Percentiles rank a stretch among this genome's conserved stretches.
Evolutionary conservation across 441 rosid genomes (phyloP).

Genomic region (Adansonia gregorii): DNA sequence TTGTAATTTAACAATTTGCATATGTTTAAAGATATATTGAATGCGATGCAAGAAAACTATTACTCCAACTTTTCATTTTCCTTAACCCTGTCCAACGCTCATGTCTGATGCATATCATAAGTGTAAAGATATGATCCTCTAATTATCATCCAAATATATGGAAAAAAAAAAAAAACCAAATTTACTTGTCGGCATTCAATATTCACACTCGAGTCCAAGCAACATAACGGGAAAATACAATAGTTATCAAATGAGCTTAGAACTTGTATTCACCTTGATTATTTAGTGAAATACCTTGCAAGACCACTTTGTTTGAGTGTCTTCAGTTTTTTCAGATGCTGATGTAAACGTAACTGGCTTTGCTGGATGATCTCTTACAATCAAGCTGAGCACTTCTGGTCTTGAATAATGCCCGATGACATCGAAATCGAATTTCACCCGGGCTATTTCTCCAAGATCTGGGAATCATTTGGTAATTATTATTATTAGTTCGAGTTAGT

Average conservation of each 20-base stretch:
- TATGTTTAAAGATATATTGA: neutral
- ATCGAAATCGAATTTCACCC: conserved; percentile 88
- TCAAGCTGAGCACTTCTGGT: conserved; percentile 88
- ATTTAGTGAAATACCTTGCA: neutral
- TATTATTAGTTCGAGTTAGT: neutral
- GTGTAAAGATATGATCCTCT: no score
- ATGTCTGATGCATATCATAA: no score
- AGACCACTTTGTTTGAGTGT: conserved; percentile 32
- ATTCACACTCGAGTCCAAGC: no score
- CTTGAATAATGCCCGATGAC: conserved; percentile 93
- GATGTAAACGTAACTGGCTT: conserved; percentile 66
- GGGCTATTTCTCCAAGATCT: conserved; percentile 91
- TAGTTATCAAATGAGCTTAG: neutral
- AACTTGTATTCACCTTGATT: neutral
- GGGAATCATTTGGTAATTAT: conserved; percentile 19
- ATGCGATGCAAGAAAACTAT: neutral
- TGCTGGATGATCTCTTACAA: conserved; percentile 73
- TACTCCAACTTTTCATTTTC: no score
- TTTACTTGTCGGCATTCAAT: no score
- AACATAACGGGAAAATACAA: neutral
- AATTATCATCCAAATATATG: no score
- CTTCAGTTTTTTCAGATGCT: conserved; percentile 46
- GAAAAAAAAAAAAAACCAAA: no score
- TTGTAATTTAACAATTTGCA: neutral
- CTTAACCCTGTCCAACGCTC: no score